Evolutionary conservation across 768 basidiomycete genomes (phyloP), one percentile per base, ranked within the genome.

Genomic region (Sporobolomyces phaffii): DNA sequence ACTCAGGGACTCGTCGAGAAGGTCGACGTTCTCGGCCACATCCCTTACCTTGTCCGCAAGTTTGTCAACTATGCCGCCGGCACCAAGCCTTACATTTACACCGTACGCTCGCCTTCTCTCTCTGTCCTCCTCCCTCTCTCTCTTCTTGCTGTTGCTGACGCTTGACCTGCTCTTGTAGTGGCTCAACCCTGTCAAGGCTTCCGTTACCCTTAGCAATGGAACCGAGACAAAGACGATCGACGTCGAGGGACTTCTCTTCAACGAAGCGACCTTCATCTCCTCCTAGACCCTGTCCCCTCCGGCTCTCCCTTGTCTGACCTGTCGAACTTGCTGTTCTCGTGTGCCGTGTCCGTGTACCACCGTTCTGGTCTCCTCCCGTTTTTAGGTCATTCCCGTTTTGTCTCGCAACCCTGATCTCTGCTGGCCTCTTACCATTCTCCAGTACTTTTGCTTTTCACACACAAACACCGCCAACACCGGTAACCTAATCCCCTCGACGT

Each of bases 21-120:
- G 78, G 90, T 98, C 31, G 92, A 99, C 74, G 86, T 98, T 4
- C 83, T 99, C 13, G 92, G 89, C 8, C 93, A 99, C 80, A 90
- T 96, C 70, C 96, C 96, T 15, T 86, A 87, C 66, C 85, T 94
- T 60, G 79, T 99, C 77, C 91, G 91, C 81, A 85, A 91, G 78
- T 87, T 91, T 68, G 86, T 99, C 72, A 90, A 87, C 75, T 94
- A 94, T 74, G 91, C 91, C 41, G 87, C 92, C 31, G 90, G 91
- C 31, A 91, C 91, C 43, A 94, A 96, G 78, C 94, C 94, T 0
- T 72, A 68, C 54, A 73, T 73, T 56, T 69, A 73, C 60, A 73
- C 51, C 86, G 92, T 43, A 89, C 90, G 44, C n/a, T 91, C 90
- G 26, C 92, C 93, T 77, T 91, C 0, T 93, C 86, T 77, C 88